Base-by-base conservation (phyloP, 306 rosid genomes). In the Albizia julibrissin region DNA sequence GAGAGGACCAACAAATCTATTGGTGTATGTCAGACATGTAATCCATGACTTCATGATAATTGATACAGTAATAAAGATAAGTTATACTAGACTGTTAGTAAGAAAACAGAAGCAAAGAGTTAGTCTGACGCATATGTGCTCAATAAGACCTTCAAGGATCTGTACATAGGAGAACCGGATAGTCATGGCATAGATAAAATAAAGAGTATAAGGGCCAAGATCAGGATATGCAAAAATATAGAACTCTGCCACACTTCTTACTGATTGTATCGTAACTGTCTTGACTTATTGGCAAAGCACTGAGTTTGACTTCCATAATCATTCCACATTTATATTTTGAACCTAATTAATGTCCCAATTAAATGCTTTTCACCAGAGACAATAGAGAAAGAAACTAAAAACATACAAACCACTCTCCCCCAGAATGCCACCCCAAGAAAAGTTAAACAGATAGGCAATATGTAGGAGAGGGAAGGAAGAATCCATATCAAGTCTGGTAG, bases 401-500 rank as follows among this genome's bases (percentile, higher is more conserved):
- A 16, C 34, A 33, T 37, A 40, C 8, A 18, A 37, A 33, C 24
- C 13, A 31, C 71, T 21, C 18, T 31, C 11, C 43, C 43, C 42
- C 12, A 61, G 24, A 4, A 24, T 22, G 6, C 33, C 34, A 29
- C 21, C 39, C 19, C 21, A 18, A 31, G 22, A 65, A 65, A 66
- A 66, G 42, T 33, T 64, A 10, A 64, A 14, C n/a, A 15, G 3
- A 31, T 16, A 33, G 6, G 46, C 22, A 68, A 9, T 68, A 4
- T 18, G 4, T 37, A 52, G 44, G 72, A 49, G 39, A 58, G 78
- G 61, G 39, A 69, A 59, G 34, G 52, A 70, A 76, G 40, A 59
- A 31, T 77, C 74, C 31, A 65, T 73, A 56, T 52, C 65, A 78
- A 78, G 49, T 64, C 33, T 7, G 59, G 59, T 72, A 50, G 69